Conservation (phyloP, 2,329 filamentous ascomycete species). For the Paecilomyces sp. region DNA sequence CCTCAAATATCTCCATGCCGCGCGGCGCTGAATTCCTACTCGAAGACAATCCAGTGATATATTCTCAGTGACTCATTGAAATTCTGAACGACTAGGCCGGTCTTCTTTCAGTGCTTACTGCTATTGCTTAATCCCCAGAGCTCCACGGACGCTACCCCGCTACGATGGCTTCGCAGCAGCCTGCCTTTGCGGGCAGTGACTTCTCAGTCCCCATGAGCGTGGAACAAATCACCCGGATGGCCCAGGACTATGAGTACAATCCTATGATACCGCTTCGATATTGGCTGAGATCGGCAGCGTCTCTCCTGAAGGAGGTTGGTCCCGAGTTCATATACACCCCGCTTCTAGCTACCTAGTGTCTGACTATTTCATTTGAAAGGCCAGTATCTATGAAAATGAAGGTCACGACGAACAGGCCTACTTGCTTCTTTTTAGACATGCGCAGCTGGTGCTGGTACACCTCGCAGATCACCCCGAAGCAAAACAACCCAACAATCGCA, state of each 20-base stretch:
- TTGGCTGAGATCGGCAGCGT: constrained; percentile 75
- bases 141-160: not conserved
- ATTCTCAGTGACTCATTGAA: not conserved
- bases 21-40: not conserved
- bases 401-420: constrained; percentile 84
- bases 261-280: constrained; percentile 66
- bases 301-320: constrained; percentile 70
- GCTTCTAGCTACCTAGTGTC: not conserved
- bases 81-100: not conserved
- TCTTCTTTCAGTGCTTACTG: not conserved
- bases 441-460: constrained; percentile 70
- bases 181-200: constrained; percentile 22
- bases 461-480: constrained; percentile 71
- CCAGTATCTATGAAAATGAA: constrained; percentile 75
- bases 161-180: constrained; percentile 18
- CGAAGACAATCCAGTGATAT: not conserved
- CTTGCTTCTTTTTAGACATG: constrained; percentile 83
- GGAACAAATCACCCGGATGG: constrained; percentile 68
- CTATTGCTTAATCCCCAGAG: not conserved
- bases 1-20: not conserved
- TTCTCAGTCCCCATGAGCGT: constrained; percentile 57
- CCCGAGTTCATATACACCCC: not conserved
- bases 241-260: constrained; percentile 76
- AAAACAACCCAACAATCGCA: constrained; percentile 54
- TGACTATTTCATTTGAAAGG: constrained; percentile 44